A percentile compares a stretch with the other conserved stretches of the same genome.
These are phyloP conservation scores for Cyclocybe cylindracea DNA, from an alignment of 768 basidiomycete species.

Conservation along the genomic window DNA sequence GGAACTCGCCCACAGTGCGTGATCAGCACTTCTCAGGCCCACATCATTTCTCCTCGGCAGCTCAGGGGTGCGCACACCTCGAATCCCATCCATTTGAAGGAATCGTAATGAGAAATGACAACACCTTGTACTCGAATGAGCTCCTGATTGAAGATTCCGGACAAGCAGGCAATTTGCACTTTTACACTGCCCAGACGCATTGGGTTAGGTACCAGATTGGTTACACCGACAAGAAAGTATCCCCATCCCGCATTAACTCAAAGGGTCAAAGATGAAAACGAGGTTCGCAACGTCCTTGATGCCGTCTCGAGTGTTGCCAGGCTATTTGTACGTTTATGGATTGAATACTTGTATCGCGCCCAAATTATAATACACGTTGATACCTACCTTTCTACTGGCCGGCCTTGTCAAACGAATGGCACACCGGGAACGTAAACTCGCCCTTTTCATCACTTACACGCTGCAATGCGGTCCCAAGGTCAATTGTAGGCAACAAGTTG, in stretches of 20 bases:
- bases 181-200: constrained; percentile 7
- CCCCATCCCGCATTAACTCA: constrained; percentile 21
- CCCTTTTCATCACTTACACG: too few species aligned
- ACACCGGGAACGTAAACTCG: too few species aligned
- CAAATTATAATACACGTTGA: constrained; percentile 1
- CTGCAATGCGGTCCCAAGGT: too few species aligned
- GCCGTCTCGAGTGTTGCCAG: constrained; percentile 18
- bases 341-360: neutral
- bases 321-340: constrained; percentile 19
- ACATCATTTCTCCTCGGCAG: constrained; percentile 21
- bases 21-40: constrained; percentile 16
- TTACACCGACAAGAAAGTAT: constrained; percentile 8
- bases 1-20: constrained; percentile 5
- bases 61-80: constrained; percentile 15
- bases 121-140: neutral
- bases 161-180: neutral
- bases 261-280: constrained; percentile 17
- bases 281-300: constrained; percentile 15
- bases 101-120: neutral
- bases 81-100: constrained; percentile 4
- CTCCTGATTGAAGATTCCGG: neutral
- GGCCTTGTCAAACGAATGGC: too few species aligned
- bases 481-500: too few species aligned
- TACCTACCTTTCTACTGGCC: neutral
- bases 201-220: constrained; percentile 15